Base-by-base conservation (phyloP, 2,329 filamentous ascomycete species). In the Phaeoacremonium minimum region DNA sequence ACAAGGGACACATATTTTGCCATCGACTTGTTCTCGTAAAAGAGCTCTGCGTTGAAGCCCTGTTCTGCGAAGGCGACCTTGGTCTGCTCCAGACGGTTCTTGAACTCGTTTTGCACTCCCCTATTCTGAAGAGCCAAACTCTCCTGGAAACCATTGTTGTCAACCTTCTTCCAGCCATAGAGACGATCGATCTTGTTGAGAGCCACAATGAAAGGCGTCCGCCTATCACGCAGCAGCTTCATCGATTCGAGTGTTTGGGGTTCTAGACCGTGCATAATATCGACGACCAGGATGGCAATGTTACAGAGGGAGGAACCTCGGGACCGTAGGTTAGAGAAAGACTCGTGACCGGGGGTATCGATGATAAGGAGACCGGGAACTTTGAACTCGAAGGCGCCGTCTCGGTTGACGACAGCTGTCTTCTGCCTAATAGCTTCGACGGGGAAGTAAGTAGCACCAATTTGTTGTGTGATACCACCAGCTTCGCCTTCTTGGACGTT, bases 151-250 rank as follows among this genome's bases (percentile, higher is more conserved):
- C 93, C 93, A 59, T 98, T 98, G 77, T 98, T 95, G 55, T 93
- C 89, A 43, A 96, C 88, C 70, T 91, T 89, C 74, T 95, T 95
- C 93, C 94, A 98, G 59, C 88, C 89, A 60, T 96, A 98, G 13
- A 98, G 81, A 78, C 93, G 89, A 79, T 98, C 93, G 50, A 98
- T 97, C 75, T 98, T 98, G 83, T 98, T 98, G 57, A 98, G 74
- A 2, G 94, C 94, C 28, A 98, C 94, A 50, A 98, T 95, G 70
- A 98, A 98, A 5, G 93, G 93, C 15, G 93, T 98, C 67, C 93
- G 94, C 53, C 88, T 80, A 53, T 96, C 91, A 56, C 91, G 80
- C 35, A 98, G 80, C 46, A 98, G 71, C 50, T 82, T 85, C 88
- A 98, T 97, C 3, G 93, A 98, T 66, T 98, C 94, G 19, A 97